Evolutionary conservation across 257 asterid genomes (phyloP).

Genomic region (Jacaranda mimosifolia): DNA sequence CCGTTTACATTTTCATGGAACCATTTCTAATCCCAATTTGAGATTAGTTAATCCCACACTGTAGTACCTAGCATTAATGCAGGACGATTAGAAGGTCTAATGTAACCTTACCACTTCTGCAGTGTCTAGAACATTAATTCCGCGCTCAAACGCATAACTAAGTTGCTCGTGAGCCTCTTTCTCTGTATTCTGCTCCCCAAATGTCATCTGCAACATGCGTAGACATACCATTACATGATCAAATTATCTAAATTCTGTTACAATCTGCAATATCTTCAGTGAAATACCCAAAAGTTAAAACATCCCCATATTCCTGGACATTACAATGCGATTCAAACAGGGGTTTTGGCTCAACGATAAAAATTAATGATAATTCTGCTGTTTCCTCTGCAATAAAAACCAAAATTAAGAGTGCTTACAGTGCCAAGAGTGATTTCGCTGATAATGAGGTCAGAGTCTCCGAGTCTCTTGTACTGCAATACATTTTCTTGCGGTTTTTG

Average conservation of each 20-base stretch:
- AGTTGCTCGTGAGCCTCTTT: conserved; percentile 93
- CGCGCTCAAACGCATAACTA: conserved; percentile 77
- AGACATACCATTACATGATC: conserved; percentile 22
- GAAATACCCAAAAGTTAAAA: not conserved
- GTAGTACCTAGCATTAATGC: not conserved
- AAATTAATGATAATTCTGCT: not conserved
- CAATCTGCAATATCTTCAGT: not conserved
- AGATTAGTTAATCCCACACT: not conserved
- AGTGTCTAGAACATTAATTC: conserved; percentile 82
- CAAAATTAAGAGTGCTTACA: conserved; percentile 43
- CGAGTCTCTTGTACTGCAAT: conserved; percentile 75
- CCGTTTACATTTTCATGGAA: not conserved
- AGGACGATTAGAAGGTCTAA: not conserved
- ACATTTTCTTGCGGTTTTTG: conserved; percentile 42
- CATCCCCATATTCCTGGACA: not conserved
- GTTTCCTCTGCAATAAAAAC: not conserved
- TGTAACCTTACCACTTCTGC: conserved; percentile 68
- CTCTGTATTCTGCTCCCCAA: conserved; percentile 93
- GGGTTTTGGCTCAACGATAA: not conserved
- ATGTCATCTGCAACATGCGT: conserved; percentile 76
- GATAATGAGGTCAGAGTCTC: conserved; percentile 84
- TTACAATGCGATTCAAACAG: not conserved
- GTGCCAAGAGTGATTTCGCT: conserved; percentile 95
- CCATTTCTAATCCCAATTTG: not conserved
- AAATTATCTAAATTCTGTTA: conserved; percentile 4